phyloP scores from a whole-genome alignment of 805 yeast genomes.

The Starmerella floris region DNA sequence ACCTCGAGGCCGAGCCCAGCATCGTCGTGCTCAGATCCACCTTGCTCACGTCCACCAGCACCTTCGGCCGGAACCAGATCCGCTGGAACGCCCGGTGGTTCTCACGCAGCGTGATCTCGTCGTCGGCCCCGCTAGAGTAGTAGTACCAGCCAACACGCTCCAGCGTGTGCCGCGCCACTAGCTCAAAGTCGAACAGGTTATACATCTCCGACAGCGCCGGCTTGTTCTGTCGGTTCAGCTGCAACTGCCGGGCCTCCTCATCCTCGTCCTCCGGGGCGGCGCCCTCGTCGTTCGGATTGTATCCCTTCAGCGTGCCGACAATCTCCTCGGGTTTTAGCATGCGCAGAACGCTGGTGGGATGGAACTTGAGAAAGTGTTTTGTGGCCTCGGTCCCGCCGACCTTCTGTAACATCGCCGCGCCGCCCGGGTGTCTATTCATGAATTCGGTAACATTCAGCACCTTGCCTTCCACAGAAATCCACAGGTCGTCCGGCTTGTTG shows the following conservation, averaged over 20 bases:
- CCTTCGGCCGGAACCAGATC: constrained; percentile 72
- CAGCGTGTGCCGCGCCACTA: constrained; percentile 66
- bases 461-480: constrained; percentile 72
- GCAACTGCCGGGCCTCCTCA: constrained; percentile 14
- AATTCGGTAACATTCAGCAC: constrained; percentile 67
- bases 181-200: constrained; percentile 77
- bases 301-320: constrained; percentile 38
- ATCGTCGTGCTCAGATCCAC: constrained; percentile 60
- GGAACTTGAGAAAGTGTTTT: constrained; percentile 74
- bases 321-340: constrained; percentile 46
- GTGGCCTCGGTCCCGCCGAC: constrained; percentile 69
- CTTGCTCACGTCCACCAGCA: constrained; percentile 65
- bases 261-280: constrained; percentile 2
- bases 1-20: constrained; percentile 55
- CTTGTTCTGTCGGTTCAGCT: constrained; percentile 33
- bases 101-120: constrained; percentile 78
- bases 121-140: constrained; percentile 84
- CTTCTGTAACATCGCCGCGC: constrained; percentile 40
- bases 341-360: constrained; percentile 74
- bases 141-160: constrained; percentile 82
- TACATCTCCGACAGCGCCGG: constrained; percentile 61
- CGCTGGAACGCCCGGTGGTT: constrained; percentile 84
- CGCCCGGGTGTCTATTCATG: constrained; percentile 49
- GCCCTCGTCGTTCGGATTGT: constrained; percentile 1
- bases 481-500: constrained; percentile 48